These are phyloP conservation scores for Yarrowia sp. DNA, from an alignment of 805 yeast genomes.

Conservation along the genomic window DNA sequence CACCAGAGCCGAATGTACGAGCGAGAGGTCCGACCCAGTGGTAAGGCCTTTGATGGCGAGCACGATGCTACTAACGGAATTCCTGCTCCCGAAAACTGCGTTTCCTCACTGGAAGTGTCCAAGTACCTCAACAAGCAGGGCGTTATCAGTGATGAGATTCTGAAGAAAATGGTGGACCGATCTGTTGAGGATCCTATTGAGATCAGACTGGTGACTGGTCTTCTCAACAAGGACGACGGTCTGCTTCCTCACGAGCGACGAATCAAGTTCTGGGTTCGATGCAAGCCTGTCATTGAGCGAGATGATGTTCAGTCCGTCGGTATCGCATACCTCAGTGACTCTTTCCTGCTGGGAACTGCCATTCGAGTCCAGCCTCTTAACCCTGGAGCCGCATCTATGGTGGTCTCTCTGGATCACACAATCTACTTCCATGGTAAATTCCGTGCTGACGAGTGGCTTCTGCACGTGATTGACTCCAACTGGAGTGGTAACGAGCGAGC, in stretches of 20 bases:
- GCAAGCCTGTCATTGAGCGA: conserved; percentile 38
- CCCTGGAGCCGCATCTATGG: conserved; percentile 40
- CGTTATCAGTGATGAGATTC: conserved; percentile 41
- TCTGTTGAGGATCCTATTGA: conserved; percentile 42
- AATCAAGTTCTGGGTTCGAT: conserved; percentile 40
- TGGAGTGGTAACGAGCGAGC: conserved; percentile 62
- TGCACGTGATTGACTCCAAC: conserved; percentile 57
- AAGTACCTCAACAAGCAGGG: conserved; percentile 35
- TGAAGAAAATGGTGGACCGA: conserved; percentile 45
- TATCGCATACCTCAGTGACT: conserved; percentile 41
- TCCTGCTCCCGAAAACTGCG: conserved; percentile 33
- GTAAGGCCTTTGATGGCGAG: conserved; percentile 28
- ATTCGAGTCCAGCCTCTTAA: conserved; percentile 31
- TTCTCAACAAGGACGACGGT: conserved; percentile 28
- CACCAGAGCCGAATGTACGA: conserved; percentile 36
- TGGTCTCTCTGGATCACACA: conserved; percentile 68
- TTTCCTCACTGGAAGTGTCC: conserved; percentile 21
- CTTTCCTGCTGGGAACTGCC: conserved; percentile 40
- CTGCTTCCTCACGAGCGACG: conserved; percentile 38
- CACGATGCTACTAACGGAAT: conserved; percentile 33
- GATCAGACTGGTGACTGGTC: conserved; percentile 39
- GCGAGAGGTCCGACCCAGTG: background rate
- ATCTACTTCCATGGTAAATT: conserved; percentile 67
- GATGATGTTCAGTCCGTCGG: conserved; percentile 40
- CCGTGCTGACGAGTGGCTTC: conserved; percentile 59